Evolutionary conservation across 805 yeast species (phyloP).

Genomic region (Lachancea sp.): DNA sequence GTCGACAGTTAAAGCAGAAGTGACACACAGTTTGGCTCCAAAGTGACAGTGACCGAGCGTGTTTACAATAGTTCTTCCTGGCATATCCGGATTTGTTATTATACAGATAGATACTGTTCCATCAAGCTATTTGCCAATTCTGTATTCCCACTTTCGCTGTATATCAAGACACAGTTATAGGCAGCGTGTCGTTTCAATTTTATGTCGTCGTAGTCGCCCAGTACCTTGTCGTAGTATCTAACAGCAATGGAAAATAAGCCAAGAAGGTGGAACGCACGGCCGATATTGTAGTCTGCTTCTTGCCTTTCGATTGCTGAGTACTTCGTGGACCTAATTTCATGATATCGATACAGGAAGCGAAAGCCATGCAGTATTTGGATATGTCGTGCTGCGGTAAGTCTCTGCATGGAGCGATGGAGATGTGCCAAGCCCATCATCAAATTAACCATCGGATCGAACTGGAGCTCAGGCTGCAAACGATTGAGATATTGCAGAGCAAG

Average conservation of each 20-base stretch:
- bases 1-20: not conserved
- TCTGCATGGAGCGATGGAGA: constrained; percentile 85
- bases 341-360: constrained; percentile 68
- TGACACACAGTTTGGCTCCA: no score
- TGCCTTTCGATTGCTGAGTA: constrained; percentile 45
- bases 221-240: constrained; percentile 63
- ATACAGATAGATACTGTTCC: constrained; percentile 55
- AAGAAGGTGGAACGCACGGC: constrained; percentile 75
- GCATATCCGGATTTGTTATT: not conserved
- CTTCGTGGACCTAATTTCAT: constrained; percentile 40
- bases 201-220: constrained; percentile 46
- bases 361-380: constrained; percentile 83
- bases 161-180: constrained; percentile 71
- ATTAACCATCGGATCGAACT: constrained; percentile 73
- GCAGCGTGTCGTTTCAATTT: constrained; percentile 77
- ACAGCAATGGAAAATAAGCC: constrained; percentile 74
- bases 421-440: constrained; percentile 73
- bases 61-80: no score
- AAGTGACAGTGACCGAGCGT: not conserved
- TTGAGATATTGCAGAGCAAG: constrained; percentile 75
- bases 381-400: constrained; percentile 80
- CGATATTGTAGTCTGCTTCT: constrained; percentile 79
- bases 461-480: constrained; percentile 59
- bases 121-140: constrained; percentile 56
- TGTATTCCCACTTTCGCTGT: constrained; percentile 67